Evolutionary conservation across 2,329 filamentous ascomycete genomes (phyloP), one percentile per base, ranked within the genome.

Genomic region (Pseudocercospora vitis): DNA sequence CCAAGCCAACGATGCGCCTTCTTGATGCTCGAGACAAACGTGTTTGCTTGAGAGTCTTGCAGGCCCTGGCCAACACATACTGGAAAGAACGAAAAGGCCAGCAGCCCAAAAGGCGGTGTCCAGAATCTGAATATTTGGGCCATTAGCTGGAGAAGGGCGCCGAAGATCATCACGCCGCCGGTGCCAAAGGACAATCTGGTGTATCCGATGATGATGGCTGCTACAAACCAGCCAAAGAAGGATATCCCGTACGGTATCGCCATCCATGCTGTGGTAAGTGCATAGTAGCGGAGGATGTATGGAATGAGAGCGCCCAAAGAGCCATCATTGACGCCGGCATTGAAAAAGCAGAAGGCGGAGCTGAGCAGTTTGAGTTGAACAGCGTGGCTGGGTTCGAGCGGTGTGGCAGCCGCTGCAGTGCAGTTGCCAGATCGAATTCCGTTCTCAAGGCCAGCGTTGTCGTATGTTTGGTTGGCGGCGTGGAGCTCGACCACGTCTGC

Each of bases 321-420:
- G 26, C 84, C 84, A 64, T 87, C 84, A 52, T 85, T 87, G 44
- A 81, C 74, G 0, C 84, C 84, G 0, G 84, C 82, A 24, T 83
- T 81, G 63, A 87, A 85, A 71, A 86, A 87, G 0, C 81, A 83
- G 57, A 85, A 79, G 0, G 78, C 79, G 2, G 80, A 76, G 37
- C 79, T 80, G 31, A 78, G 50, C 2, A 86, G 68, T 63, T 82
- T 84, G 29, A 80, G 40, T 29, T 28, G 35, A n/a, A 45, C 35
- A 4, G 32, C 2, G 3, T 14, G 26, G 4, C 14, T 39, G n/a
- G 56, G 14, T 21, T 50, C 46, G n/a, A 56, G 46, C 3, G 48
- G 56, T 33, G 37, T 14, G 9, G 51, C 40, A 21, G 42, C 32
- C 26, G 11, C 12, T 18, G 46, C 45, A 26, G 52, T 53, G 12